These are phyloP conservation scores for Pulveroboletus sp. DNA, from an alignment of 768 basidiomycete species.

Conservation along the genomic window DNA sequence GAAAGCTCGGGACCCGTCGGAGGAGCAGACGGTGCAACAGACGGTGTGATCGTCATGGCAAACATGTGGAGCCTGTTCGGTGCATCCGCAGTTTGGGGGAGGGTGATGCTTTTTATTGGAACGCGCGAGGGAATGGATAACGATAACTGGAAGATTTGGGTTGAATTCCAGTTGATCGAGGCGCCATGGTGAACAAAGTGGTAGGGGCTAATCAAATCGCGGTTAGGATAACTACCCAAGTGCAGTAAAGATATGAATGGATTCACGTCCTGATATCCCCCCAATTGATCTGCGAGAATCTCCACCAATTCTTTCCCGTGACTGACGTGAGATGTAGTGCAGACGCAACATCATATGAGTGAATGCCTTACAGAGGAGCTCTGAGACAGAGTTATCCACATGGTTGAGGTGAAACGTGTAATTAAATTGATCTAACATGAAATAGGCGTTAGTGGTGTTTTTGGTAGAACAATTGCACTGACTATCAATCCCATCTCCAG, in stretches of 20 bases:
- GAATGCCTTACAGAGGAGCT: slow-evolving; percentile 33
- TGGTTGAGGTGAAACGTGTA: slow-evolving; percentile 38
- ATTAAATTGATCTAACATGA: slow-evolving; percentile 28
- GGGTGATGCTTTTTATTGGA: slow-evolving; percentile 41
- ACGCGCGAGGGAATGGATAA: slow-evolving; percentile 40
- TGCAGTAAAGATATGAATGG: not conserved
- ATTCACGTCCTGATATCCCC: slow-evolving; percentile 45
- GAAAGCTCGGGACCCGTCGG: slow-evolving; percentile 31
- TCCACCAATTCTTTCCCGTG: slow-evolving; percentile 48
- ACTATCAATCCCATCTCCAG: slow-evolving; percentile 39
- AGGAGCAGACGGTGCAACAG: slow-evolving; percentile 23
- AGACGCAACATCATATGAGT: not conserved
- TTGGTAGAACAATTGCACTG: slow-evolving; percentile 6
- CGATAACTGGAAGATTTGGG: slow-evolving; percentile 45
- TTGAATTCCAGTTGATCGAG: slow-evolving; percentile 40
- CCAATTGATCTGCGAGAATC: slow-evolving; percentile 37
- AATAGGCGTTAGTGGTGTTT: not conserved
- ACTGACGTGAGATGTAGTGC: slow-evolving; percentile 27
- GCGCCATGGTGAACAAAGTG: slow-evolving; percentile 38
- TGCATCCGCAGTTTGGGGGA: slow-evolving; percentile 33
- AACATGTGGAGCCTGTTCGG: slow-evolving; percentile 44
- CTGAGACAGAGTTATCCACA: slow-evolving; percentile 33
- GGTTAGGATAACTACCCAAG: not conserved
- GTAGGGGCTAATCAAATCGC: slow-evolving; percentile 36
- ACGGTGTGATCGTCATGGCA: slow-evolving; percentile 41